phyloP scores from a whole-genome alignment of 108 stramenopile genomes.

The Hondaea fermentalgiana region DNA sequence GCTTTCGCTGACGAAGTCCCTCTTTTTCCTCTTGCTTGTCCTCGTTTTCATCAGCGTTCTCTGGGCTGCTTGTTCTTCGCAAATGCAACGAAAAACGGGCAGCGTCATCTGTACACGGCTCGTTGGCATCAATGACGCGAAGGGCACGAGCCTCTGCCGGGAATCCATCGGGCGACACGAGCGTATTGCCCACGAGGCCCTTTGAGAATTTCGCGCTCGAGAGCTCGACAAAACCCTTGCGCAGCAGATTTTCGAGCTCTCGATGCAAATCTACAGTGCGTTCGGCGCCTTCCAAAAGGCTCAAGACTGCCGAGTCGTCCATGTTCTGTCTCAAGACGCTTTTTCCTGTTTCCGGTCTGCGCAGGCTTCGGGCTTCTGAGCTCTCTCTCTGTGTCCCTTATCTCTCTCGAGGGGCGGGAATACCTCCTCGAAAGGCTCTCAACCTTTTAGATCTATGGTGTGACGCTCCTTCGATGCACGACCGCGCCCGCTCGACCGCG shows the following conservation, averaged over 20 bases:
- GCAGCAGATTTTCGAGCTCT: not conserved
- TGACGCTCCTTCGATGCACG: no score
- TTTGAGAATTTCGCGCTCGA: slow-evolving; percentile 12
- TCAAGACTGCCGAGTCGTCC: not conserved
- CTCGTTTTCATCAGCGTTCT: no score
- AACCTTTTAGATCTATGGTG: no score
- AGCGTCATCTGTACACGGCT: not conserved
- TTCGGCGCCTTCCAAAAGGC: not conserved
- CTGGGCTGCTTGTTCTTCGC: no score
- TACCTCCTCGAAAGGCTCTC: no score
- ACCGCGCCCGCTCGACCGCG: no score
- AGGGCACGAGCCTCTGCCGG: not conserved
- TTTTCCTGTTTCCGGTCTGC: not conserved
- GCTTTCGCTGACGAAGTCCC: no score
- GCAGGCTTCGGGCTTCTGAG: not conserved
- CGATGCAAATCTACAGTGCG: not conserved
- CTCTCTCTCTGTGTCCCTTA: no score
- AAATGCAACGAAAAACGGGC: not conserved
- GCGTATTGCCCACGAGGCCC: not conserved
- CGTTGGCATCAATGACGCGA: not conserved
- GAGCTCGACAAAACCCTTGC: not conserved
- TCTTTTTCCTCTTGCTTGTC: no score
- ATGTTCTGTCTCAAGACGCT: not conserved
- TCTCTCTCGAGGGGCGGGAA: no score
- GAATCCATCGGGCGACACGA: not conserved